Conservation (phyloP, 2,329 filamentous ascomycete species). For the Trichoderma koningii region DNA sequence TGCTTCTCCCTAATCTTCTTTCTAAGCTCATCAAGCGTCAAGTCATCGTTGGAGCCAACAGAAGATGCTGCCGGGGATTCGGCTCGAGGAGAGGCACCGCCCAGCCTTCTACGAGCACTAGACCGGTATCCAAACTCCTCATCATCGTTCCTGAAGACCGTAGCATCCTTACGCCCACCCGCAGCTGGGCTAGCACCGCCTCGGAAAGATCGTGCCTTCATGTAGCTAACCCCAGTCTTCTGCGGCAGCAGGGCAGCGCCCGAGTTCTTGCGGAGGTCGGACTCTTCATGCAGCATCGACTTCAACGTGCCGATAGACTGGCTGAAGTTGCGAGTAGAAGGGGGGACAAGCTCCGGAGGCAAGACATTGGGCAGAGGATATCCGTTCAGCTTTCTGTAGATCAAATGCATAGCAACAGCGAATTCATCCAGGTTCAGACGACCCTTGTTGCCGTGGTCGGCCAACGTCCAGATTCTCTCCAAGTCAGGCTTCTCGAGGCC, state of each 20-base stretch:
- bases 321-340: slow-evolving; percentile 89
- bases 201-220: slow-evolving; percentile 93
- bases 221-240: slow-evolving; percentile 95
- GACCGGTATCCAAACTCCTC: slow-evolving; percentile 91
- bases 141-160: slow-evolving; percentile 95
- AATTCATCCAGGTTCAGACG: slow-evolving; percentile 96
- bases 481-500: slow-evolving; percentile 88
- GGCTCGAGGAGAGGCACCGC: slow-evolving; percentile 79
- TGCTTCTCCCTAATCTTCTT: slow-evolving; percentile 96
- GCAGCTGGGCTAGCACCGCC: slow-evolving; percentile 59
- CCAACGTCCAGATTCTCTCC: slow-evolving; percentile 91
- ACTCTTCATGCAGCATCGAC: slow-evolving; percentile 83
- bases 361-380: slow-evolving; percentile 87
- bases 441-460: slow-evolving; percentile 91
- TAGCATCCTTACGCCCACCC: slow-evolving; percentile 82
- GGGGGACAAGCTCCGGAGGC: slow-evolving; percentile 89
- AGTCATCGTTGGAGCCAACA: slow-evolving; percentile 72
- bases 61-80: slow-evolving; percentile 64
- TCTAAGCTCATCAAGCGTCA: slow-evolving; percentile 81
- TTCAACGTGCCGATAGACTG: slow-evolving; percentile 94
- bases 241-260: slow-evolving; percentile 90
- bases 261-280: slow-evolving; percentile 82
- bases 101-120: slow-evolving; percentile 84
- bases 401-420: slow-evolving; percentile 97
- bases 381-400: slow-evolving; percentile 94